Conservation (phyloP, 2,329 filamentous ascomycete genomes). For the Talaromyces albobiverticillius region DNA sequence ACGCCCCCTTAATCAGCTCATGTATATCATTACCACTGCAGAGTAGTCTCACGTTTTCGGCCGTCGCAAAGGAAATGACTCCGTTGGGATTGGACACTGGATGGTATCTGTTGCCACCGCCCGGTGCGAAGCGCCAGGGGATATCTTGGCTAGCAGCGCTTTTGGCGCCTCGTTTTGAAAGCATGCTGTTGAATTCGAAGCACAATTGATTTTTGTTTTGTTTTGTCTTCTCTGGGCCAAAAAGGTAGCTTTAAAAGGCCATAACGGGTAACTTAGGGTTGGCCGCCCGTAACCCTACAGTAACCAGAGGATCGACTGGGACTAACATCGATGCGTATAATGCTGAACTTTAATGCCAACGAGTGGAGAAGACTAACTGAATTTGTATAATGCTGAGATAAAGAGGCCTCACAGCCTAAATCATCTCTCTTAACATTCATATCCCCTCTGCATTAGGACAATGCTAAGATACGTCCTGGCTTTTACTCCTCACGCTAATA, state of each 20-base stretch:
- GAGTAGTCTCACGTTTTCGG: constrained; percentile 5
- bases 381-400: background rate
- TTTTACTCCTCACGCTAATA: no score
- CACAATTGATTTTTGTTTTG: background rate
- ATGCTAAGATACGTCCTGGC: background rate
- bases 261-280: no score
- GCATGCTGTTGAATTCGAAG: background rate
- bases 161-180: constrained; percentile 5
- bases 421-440: no score
- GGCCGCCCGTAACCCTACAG: no score
- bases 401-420: background rate
- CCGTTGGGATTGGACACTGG: background rate
- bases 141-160: background rate
- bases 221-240: background rate
- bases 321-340: background rate
- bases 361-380: background rate
- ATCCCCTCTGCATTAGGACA: background rate
- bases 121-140: constrained; percentile 9
- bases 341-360: background rate
- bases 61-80: constrained; percentile 4
- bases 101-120: constrained; percentile 1
- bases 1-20: background rate
- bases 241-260: background rate
- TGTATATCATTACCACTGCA: background rate
- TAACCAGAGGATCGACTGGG: no score